Evolutionary conservation across 108 stramenopile species (phyloP).

Genomic region (Nannochloropsis gaditana): DNA sequence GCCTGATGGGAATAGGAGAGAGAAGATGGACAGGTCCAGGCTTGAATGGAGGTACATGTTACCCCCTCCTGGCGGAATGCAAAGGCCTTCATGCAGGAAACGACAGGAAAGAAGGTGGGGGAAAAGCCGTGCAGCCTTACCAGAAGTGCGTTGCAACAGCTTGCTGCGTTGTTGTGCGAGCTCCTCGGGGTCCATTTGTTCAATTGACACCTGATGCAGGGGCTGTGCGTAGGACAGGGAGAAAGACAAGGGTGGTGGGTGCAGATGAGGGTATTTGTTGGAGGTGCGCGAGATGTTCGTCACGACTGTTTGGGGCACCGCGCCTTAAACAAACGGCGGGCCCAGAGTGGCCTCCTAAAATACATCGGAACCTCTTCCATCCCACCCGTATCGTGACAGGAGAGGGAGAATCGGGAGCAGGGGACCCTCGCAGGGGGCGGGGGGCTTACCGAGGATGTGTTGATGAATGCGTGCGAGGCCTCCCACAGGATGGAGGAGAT

Average conservation of each 20-base stretch:
- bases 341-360: too few species aligned
- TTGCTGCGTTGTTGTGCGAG: slow-evolving; percentile 13
- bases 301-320: too few species aligned
- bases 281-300: too few species aligned
- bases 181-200: not conserved
- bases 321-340: too few species aligned
- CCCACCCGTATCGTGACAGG: too few species aligned
- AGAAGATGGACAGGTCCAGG: not conserved
- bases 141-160: not conserved
- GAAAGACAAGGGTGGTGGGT: not conserved
- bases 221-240: not conserved
- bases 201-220: not conserved
- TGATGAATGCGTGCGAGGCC: not conserved
- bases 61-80: not conserved
- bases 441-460: not conserved
- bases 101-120: not conserved
- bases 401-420: too few species aligned
- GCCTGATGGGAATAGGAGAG: not conserved
- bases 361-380: too few species aligned
- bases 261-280: too few species aligned
- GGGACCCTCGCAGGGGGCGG: too few species aligned
- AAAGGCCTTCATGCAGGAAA: too few species aligned
- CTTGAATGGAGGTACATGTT: not conserved
- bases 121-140: not conserved
- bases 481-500: not conserved